Evolutionary conservation across 1,139 yeast species (phyloP).

Genomic region (Candida frijolesensis): DNA sequence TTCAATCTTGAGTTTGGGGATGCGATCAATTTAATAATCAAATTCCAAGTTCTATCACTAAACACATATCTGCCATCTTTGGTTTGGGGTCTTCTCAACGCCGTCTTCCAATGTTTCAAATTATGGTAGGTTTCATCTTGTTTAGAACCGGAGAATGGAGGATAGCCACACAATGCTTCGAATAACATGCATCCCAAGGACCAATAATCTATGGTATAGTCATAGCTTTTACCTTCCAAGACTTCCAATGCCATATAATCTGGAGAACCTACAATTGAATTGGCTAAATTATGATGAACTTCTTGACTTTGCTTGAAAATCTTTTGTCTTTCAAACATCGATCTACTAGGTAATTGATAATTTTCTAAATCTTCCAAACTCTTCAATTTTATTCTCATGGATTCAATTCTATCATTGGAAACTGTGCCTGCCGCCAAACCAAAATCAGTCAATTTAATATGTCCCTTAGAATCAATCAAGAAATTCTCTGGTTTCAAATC

Average conservation of each 20-base stretch:
- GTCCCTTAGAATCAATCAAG: conserved; percentile 91
- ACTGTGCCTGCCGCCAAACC: conserved; percentile 98
- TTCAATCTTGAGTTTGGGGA: conserved; percentile 75
- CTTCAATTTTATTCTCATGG: conserved; percentile 84
- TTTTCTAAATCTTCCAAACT: conserved; percentile 67
- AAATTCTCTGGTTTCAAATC: conserved; percentile 98
- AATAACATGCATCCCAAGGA: conserved; percentile 94
- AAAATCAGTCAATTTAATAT: conserved; percentile 94
- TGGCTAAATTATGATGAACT: conserved; percentile 76
- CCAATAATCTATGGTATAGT: conserved; percentile 98
- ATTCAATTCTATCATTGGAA: conserved; percentile 89
- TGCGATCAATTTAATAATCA: conserved; percentile 77
- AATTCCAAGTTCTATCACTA: conserved; percentile 95
- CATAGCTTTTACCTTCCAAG: conserved; percentile 89
- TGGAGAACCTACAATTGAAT: conserved; percentile 96
- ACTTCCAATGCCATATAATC: conserved; percentile 99
- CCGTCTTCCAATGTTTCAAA: conserved; percentile 88
- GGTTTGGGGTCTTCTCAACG: conserved; percentile 86
- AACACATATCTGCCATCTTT: conserved; percentile 90
- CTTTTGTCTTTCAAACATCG: conserved; percentile 86
- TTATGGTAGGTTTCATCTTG: conserved; percentile 95
- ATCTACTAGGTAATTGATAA: conserved; percentile 70
- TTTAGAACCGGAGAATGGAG: conserved; percentile 93
- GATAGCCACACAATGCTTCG: conserved; percentile 91
- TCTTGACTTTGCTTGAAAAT: conserved; percentile 76